Evolutionary conservation across 768 basidiomycete genomes (phyloP).

Genomic region (Tylopilus intermedius): DNA sequence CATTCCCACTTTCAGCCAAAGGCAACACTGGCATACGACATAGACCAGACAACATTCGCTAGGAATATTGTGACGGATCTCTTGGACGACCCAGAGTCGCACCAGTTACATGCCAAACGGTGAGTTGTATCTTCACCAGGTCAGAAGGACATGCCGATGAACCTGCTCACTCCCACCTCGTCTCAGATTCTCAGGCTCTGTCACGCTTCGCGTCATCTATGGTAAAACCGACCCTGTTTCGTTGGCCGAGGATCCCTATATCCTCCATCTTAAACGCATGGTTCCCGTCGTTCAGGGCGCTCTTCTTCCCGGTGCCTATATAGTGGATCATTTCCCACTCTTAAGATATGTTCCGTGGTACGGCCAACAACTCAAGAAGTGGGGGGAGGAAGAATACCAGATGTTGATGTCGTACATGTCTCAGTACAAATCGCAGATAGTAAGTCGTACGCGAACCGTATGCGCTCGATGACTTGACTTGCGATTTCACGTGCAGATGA

Average conservation of each 20-base stretch:
- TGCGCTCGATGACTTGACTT: neutral
- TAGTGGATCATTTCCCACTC: slow-evolving; percentile 34
- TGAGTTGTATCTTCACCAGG: slow-evolving; percentile 29
- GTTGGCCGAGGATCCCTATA: slow-evolving; percentile 15
- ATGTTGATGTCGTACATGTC: slow-evolving; percentile 46
- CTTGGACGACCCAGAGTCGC: slow-evolving; percentile 20
- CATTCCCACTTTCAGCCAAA: slow-evolving; percentile 52
- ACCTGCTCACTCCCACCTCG: neutral
- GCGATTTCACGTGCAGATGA: slow-evolving; percentile 2
- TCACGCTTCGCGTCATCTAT: slow-evolving; percentile 26
- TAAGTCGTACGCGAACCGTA: slow-evolving; percentile 10
- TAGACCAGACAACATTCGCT: slow-evolving; percentile 39
- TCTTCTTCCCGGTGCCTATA: slow-evolving; percentile 30
- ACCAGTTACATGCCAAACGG: slow-evolving; percentile 24
- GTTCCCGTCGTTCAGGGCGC: slow-evolving; percentile 28
- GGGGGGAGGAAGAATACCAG: slow-evolving; percentile 48
- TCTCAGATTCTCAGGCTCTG: slow-evolving; percentile 25
- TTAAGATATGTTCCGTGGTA: slow-evolving; percentile 56
- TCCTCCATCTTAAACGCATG: slow-evolving; percentile 28
- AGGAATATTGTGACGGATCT: slow-evolving; percentile 20
- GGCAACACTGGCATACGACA: slow-evolving; percentile 40
- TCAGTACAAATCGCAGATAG: slow-evolving; percentile 42
- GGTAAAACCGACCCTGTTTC: slow-evolving; percentile 22
- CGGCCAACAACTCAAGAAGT: slow-evolving; percentile 47
- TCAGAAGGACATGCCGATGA: neutral